These are phyloP conservation scores for Tribonema minus DNA, from an alignment of 108 stramenopile species.

Conservation along the genomic window DNA sequence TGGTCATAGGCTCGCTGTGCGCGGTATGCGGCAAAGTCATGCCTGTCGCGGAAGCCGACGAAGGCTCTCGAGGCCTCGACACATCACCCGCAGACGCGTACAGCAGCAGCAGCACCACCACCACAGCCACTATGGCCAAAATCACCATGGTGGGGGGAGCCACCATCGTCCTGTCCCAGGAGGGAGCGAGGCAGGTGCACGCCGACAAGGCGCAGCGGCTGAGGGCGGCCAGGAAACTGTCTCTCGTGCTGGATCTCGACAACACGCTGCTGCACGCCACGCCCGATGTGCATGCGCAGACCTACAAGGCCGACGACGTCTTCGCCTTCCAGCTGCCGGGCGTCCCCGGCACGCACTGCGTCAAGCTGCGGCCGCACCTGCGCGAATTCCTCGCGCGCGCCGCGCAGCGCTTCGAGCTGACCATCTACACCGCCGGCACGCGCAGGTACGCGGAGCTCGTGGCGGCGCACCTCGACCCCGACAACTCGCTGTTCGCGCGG, in stretches of 20 bases:
- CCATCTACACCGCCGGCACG: constrained; percentile 41
- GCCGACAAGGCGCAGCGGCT: constrained; percentile 20
- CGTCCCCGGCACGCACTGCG: not conserved
- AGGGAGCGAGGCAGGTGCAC: constrained; percentile 10
- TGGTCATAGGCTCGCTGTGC: too few species aligned
- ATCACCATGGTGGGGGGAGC: too few species aligned
- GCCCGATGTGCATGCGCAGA: too few species aligned
- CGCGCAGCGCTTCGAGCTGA: constrained; percentile 21
- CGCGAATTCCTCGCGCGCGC: constrained; percentile 17
- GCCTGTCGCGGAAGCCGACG: too few species aligned
- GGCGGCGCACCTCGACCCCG: constrained; percentile 23
- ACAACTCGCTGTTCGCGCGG: constrained; percentile 15
- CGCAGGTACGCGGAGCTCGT: constrained; percentile 40
- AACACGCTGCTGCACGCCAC: constrained; percentile 42
- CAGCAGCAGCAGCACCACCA: too few species aligned
- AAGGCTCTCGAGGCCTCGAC: too few species aligned
- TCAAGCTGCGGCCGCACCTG: constrained; percentile 20
- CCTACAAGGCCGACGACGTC: too few species aligned
- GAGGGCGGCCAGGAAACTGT: constrained; percentile 8
- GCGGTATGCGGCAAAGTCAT: too few species aligned
- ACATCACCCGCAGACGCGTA: too few species aligned
- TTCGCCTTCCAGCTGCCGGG: too few species aligned
- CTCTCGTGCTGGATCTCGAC: constrained; percentile 36
- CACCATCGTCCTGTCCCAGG: too few species aligned
- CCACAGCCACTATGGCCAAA: too few species aligned